Percentiles rank a stretch among this genome's conserved stretches.
These are phyloP conservation scores for Coccomyxa subellipsoidea DNA, from an alignment of 163 green algal species.

Conservation along the genomic window DNA sequence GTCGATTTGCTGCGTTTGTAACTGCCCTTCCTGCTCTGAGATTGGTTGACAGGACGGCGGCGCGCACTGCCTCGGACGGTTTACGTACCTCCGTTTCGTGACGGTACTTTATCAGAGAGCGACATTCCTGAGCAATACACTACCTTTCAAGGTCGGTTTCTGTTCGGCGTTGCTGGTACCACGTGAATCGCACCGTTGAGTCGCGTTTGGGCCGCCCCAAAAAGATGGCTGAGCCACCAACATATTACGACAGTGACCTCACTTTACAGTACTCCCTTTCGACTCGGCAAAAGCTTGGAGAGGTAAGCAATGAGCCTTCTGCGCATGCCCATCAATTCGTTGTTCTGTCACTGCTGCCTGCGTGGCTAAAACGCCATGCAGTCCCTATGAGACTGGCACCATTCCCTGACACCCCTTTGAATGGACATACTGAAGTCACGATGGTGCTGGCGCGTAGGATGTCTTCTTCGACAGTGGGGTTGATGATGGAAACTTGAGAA, in stretches of 20 bases:
- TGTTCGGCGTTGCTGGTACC: background rate
- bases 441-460: background rate
- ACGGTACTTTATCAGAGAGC: background rate
- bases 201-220: background rate
- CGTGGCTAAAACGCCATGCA: too few relatives aligned
- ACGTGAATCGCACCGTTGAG: background rate
- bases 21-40: background rate
- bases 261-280: background rate
- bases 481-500: background rate
- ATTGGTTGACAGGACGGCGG: background rate
- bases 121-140: background rate
- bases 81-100: background rate
- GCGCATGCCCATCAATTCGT: too few relatives aligned
- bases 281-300: background rate
- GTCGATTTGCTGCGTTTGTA: too few relatives aligned
- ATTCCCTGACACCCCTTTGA: too few relatives aligned
- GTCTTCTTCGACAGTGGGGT: background rate
- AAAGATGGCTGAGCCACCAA: background rate
- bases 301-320: background rate
- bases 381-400: too few relatives aligned
- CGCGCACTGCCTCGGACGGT: background rate
- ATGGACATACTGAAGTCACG: too few relatives aligned
- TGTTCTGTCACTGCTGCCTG: too few relatives aligned
- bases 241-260: background rate
- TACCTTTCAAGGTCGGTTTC: too few relatives aligned